Conservation (phyloP, 1,139 yeast species). For the Kodamaea suecica region DNA sequence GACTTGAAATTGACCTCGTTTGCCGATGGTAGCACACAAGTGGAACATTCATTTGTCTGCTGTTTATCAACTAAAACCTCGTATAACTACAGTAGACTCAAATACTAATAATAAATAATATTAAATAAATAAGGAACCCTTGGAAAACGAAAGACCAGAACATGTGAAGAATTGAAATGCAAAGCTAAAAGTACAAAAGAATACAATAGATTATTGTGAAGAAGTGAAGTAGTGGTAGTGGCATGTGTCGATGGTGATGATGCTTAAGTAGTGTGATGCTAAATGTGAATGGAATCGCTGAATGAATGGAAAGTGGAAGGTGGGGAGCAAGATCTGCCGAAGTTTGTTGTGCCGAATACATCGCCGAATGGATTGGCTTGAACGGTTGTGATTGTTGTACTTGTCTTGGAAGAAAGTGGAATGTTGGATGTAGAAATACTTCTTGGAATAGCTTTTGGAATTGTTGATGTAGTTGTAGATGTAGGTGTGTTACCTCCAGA, state of each 20-base stretch:
- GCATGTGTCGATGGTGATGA: too few species aligned
- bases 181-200: constrained; percentile 10
- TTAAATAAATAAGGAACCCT: constrained; percentile 2
- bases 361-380: constrained; percentile 7
- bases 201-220: not conserved
- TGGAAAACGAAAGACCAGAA: constrained; percentile 4
- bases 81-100: not conserved
- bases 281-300: constrained; percentile 33
- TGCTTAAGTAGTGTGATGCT: constrained; percentile 4
- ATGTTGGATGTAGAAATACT: constrained; percentile 2
- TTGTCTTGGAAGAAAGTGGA: too few species aligned
- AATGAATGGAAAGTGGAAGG: constrained; percentile 33
- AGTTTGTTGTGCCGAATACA: constrained; percentile 10
- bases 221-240: constrained; percentile 1
- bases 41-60: too few species aligned
- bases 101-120: too few species aligned
- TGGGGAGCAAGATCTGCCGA: constrained; percentile 18
- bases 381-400: too few species aligned
- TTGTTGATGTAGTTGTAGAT: constrained; percentile 1
- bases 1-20: too few species aligned
- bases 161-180: constrained; percentile 5
- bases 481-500: constrained; percentile 22
- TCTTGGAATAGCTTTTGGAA: constrained; percentile 8
- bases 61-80: too few species aligned
- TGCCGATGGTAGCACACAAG: too few species aligned